Base-by-base conservation (phyloP, 345 rosid genomes). In the Rhizophora mangle region DNA sequence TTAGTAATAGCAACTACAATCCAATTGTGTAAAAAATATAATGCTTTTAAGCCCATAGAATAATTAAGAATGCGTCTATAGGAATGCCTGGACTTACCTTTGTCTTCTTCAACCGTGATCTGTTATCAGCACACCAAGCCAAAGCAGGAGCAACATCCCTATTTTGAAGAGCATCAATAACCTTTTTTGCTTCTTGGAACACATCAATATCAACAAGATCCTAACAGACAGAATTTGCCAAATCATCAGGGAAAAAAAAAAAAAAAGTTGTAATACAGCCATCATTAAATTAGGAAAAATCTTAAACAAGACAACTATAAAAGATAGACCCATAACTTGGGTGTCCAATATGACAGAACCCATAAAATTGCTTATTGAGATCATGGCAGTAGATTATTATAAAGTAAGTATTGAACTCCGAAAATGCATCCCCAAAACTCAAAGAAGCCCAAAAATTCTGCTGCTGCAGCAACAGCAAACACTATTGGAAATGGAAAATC, bases 131-230 rank as follows among this genome's bases (percentile, higher is more conserved):
- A 73, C 99, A 95, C 99, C 98, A 95, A 57, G 89, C 83, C 58
- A 92, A 74, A 64, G 99, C 96, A 72, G 96, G 89, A 70, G 86
- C 87, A 18, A 84, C 94, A 80, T 92, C 96, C 81, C 83, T 85
- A 70, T 84, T 88, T 68, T 80, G 84, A 73, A 95, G 97, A 62
- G 96, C 96, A 72, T 88, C 96, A 62, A 90, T 85, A 75, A 90
- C 97, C 79, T 76, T 88, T 81, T 82, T 90, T 8, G 96, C 94
- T 77, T 92, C 96, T 81, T 77, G 89, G 75, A 92, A 95, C 59
- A 92, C 90, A 76, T 92, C 98, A 84, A 90, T 78, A 76, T 92
- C 96, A 57, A 92, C 96, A 80, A 95, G 96, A 81, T 92, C 99
- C 99, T 93, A 86, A 60, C 31, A 71, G 16, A 51, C 10, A 29